phyloP scores from a whole-genome alignment of 2,329 filamentous ascomycete species.

The Juglanconis oblonga region DNA sequence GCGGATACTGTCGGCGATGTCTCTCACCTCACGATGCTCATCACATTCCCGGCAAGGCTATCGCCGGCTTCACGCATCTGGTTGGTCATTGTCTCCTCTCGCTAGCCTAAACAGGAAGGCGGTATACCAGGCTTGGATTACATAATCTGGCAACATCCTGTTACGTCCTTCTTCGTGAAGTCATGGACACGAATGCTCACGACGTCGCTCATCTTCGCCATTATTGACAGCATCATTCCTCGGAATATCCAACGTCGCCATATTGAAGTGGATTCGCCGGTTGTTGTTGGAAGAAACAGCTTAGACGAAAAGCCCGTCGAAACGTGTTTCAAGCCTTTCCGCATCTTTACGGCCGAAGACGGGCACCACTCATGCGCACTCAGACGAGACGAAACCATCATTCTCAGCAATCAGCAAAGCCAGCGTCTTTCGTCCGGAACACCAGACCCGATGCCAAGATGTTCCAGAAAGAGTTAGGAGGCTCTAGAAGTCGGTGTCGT shows the following conservation, averaged over 20 bases:
- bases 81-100: background rate
- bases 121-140: background rate
- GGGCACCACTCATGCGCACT: background rate
- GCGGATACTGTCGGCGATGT: conserved; percentile 8
- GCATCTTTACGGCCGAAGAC: no score
- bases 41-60: conserved; percentile 8
- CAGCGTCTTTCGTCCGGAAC: no score
- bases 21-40: conserved; percentile 1
- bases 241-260: no score
- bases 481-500: no score
- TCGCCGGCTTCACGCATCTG: conserved; percentile 6
- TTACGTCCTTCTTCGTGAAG: background rate
- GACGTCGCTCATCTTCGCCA: background rate
- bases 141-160: background rate
- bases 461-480: no score
- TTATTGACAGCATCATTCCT: no score
- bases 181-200: background rate
- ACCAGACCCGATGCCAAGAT: no score
- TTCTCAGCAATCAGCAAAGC: no score
- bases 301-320: no score
- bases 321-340: no score
- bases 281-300: no score
- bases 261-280: no score
- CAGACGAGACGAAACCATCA: background rate
- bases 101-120: background rate